Base-by-base conservation (phyloP, 2,329 filamentous ascomycete species). In the Aspergillus latus region DNA sequence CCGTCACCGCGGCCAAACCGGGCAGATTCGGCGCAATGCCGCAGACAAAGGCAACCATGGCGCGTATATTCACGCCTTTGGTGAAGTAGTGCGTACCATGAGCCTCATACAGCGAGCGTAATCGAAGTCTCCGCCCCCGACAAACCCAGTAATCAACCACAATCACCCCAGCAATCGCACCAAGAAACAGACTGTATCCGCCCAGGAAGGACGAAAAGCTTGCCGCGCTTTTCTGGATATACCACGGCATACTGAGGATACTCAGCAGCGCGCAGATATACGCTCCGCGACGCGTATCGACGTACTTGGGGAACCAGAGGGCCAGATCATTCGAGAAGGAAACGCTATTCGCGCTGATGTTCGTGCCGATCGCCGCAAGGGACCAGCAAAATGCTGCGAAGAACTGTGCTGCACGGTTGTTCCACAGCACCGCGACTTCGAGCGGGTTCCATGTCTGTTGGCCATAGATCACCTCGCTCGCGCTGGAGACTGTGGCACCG, bases 391-490 rank as follows among this genome's bases (percentile, higher is more conserved):
- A 29, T 4, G 58, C 58, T 0, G 48, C 52, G 32, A 60, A 57
- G 55, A 60, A 60, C 29, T 57, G 58, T 10, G 52, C 54, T 9
- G 58, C 58, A 4, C 54, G 55, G 15, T 57, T 60, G 1, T 55
- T 29, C 54, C 55, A 60, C 15, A 58, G 39, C 3, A 46, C 37
- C n/a, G 54, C 55, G 8, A 60, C 54, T 2, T 57, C 44, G 1
- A 58, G 49, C 10, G 58, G 58, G 34, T 60, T 58, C 58, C 58
- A 60, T 6, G 55, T 55, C 11, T 51, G 47, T 5, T 49, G 8
- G 11, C 55, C 58, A 39, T 57, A 59, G 48, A 59, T 59, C 11
- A 59, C 52, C 16, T 52, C 55, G 1, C 49, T 50, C 3, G 58
- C 55, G 10, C 29, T 42, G 45, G 58, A 54, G 10, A 60, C 58